phyloP scores from a whole-genome alignment of 352 stramenopile genomes.

The Globisporangium uncinulatum region DNA sequence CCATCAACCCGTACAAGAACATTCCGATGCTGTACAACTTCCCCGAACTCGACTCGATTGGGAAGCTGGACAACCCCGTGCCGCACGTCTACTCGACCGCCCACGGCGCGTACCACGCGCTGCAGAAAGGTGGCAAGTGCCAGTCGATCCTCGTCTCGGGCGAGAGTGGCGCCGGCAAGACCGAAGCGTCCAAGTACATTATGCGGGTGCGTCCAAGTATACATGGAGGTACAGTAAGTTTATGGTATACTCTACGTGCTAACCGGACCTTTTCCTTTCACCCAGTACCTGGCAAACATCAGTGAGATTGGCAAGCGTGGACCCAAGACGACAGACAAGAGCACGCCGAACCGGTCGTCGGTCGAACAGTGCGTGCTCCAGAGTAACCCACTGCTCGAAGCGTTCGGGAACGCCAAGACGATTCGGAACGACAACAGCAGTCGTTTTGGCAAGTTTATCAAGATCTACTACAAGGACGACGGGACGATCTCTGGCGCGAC shows the following conservation, averaged over 20 bases:
- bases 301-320: conserved; percentile 83
- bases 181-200: conserved; percentile 89
- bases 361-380: conserved; percentile 90
- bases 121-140: conserved; percentile 73
- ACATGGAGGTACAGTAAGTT: neutral
- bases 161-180: conserved; percentile 86
- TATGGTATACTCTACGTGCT: neutral
- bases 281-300: conserved; percentile 85
- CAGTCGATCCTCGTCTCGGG: conserved; percentile 86
- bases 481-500: conserved; percentile 90
- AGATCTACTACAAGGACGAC: conserved; percentile 91
- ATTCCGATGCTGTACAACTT: conserved; percentile 91
- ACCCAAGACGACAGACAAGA: conserved; percentile 57
- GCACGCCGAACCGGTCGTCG: conserved; percentile 57
- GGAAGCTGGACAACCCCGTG: conserved; percentile 80
- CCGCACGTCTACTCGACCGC: conserved; percentile 84
- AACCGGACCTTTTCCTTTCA: neutral
- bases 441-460: conserved; percentile 96
- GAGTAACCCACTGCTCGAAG: conserved; percentile 90
- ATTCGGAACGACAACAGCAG: conserved; percentile 96
- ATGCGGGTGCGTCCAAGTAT: conserved; percentile 59
- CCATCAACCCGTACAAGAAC: conserved; percentile 96
- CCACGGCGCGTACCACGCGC: conserved; percentile 76
- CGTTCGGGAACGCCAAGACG: conserved; percentile 92
- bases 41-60: conserved; percentile 81